phyloP scores from a whole-genome alignment of 768 basidiomycete genomes.

The Chiua virens region DNA sequence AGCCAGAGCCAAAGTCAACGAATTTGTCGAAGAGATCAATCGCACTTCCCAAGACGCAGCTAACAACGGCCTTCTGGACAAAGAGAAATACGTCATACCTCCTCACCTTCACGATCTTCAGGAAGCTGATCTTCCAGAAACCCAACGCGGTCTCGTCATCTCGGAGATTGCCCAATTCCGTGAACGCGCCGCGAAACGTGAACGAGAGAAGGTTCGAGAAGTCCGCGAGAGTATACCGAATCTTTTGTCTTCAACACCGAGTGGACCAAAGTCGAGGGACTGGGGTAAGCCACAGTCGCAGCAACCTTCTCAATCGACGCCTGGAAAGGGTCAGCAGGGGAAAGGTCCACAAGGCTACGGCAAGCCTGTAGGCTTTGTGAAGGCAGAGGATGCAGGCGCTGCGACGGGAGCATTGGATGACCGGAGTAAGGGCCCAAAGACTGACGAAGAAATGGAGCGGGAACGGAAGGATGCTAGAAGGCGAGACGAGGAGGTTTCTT shows the following conservation, averaged over 20 bases:
- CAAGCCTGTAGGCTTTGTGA: conserved; percentile 84
- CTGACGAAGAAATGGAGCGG: conserved; percentile 87
- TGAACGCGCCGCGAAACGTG: conserved; percentile 88
- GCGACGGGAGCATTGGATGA: conserved; percentile 36
- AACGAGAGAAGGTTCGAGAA: conserved; percentile 86
- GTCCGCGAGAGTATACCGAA: conserved; percentile 58
- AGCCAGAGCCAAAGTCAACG: conserved; percentile 63
- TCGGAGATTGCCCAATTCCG: conserved; percentile 96
- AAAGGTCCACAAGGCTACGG: conserved; percentile 74
- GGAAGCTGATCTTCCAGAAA: conserved; percentile 96
- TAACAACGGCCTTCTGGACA: conserved; percentile 70
- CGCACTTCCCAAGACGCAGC: conserved; percentile 73
- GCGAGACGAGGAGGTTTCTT: conserved; percentile 81
- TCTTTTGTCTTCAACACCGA: conserved; percentile 46
- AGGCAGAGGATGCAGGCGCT: conserved; percentile 52
- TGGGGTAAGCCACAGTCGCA: conserved; percentile 63
- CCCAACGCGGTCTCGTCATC: conserved; percentile 86
- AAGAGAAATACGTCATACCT: conserved; percentile 87
- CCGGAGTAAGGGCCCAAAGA: conserved; percentile 49
- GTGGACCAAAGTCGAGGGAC: conserved; percentile 74
- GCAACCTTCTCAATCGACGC: conserved; percentile 34
- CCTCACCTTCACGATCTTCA: conserved; percentile 97
- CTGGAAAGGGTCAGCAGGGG: conserved; percentile 47
- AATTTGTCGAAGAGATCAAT: conserved; percentile 70
- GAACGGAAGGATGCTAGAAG: conserved; percentile 74